Evolutionary conservation across 805 yeast species (phyloP).

Genomic region (Candida succiphila): DNA sequence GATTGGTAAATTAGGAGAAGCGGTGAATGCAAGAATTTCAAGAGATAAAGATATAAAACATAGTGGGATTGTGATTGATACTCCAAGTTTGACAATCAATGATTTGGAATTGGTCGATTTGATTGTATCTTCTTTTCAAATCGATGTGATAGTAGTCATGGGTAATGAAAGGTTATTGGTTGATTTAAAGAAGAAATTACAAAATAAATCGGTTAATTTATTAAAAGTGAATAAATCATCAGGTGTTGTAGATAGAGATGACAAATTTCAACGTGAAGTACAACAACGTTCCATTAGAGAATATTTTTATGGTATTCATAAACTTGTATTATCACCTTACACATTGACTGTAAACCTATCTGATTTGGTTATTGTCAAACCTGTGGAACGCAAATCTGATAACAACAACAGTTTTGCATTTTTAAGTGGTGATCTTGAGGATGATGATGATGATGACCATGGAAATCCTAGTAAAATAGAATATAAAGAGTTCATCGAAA

Average conservation of each 20-base stretch:
- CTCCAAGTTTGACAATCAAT: slow-evolving; percentile 51
- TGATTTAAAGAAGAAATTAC: slow-evolving; percentile 46
- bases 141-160: slow-evolving; percentile 55
- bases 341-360: slow-evolving; percentile 64
- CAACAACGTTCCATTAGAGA: slow-evolving; percentile 77
- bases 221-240: slow-evolving; percentile 62
- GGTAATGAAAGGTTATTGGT: slow-evolving; percentile 65
- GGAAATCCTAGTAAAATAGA: slow-evolving; percentile 2
- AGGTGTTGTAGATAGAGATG: slow-evolving; percentile 72
- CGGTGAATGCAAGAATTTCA: slow-evolving; percentile 32
- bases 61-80: slow-evolving; percentile 63
- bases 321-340: slow-evolving; percentile 70
- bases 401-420: slow-evolving; percentile 9
- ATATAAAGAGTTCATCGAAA: slow-evolving; percentile 12
- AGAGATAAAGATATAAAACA: slow-evolving; percentile 34
- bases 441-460: slow-evolving; percentile 9
- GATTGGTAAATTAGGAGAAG: slow-evolving; percentile 29
- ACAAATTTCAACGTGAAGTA: slow-evolving; percentile 50
- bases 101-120: slow-evolving; percentile 43
- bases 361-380: slow-evolving; percentile 54
- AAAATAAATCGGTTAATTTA: slow-evolving; percentile 26
- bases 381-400: slow-evolving; percentile 29
- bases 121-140: slow-evolving; percentile 47
- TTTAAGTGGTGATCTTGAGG: slow-evolving; percentile 17
- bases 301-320: slow-evolving; percentile 76